Conservation (phyloP, 345 rosid genomes). For the Gossypium raimondii region DNA sequence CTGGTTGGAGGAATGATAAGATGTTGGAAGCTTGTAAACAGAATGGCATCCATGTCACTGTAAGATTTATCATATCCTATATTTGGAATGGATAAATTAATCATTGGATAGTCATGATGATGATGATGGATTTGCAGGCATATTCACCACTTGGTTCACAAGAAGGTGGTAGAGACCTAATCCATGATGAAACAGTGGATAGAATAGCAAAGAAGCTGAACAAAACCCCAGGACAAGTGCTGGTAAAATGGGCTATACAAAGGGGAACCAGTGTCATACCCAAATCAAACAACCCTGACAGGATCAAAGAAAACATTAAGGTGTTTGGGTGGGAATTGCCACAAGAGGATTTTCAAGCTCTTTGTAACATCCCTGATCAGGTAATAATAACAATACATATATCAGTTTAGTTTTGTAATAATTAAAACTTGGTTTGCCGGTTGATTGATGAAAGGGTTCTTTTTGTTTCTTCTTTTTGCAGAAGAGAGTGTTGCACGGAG, state of each 20-base stretch:
- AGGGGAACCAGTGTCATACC: slow-evolving; percentile 55
- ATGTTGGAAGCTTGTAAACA: slow-evolving; percentile 41
- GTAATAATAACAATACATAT: slow-evolving; percentile 3
- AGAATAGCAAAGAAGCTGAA: slow-evolving; percentile 45
- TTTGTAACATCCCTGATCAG: slow-evolving; percentile 35
- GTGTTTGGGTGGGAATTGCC: slow-evolving; percentile 52
- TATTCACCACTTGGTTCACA: slow-evolving; percentile 52
- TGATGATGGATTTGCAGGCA: slow-evolving; percentile 25
- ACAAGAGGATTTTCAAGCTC: slow-evolving; percentile 43
- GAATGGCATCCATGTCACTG: slow-evolving; percentile 49
- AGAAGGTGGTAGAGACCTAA: slow-evolving; percentile 46
- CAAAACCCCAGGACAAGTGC: slow-evolving; percentile 46
- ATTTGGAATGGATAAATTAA: too few species aligned
- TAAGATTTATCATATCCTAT: slow-evolving; percentile 3
- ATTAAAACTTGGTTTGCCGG: too few species aligned
- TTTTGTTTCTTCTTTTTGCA: slow-evolving; percentile 6
- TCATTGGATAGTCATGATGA: not conserved
- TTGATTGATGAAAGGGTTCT: too few species aligned
- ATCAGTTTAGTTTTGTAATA: too few species aligned
- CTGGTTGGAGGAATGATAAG: slow-evolving; percentile 62
- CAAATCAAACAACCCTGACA: slow-evolving; percentile 42
- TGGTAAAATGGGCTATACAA: slow-evolving; percentile 54
- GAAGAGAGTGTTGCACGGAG: slow-evolving; percentile 48
- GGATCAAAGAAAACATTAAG: slow-evolving; percentile 47
- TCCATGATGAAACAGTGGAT: slow-evolving; percentile 41